Conservation (phyloP, 2,329 filamentous ascomycete genomes). For the Coccinonectria pachysandricola region DNA sequence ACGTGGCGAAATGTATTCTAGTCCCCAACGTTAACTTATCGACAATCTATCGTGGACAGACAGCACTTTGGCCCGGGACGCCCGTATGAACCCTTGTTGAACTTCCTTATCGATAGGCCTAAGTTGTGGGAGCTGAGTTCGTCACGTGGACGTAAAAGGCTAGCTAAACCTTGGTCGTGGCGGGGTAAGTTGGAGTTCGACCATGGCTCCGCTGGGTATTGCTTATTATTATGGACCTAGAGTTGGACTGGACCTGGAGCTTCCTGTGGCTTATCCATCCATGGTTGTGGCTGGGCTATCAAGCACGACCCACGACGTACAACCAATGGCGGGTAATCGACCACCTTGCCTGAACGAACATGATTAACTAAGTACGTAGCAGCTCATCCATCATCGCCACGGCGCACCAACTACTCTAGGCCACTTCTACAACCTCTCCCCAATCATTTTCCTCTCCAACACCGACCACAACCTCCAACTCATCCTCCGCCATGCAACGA, state of each 20-base stretch:
- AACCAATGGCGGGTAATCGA: slow-evolving; percentile 21
- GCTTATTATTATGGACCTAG: neutral
- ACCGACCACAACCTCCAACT: slow-evolving; percentile 8
- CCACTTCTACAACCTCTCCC: neutral
- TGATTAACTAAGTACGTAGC: too few species aligned
- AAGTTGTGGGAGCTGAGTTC: too few species aligned
- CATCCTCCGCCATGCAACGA: slow-evolving; percentile 63
- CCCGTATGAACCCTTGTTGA: too few species aligned
- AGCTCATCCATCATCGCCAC: slow-evolving; percentile 10
- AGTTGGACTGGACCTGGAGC: neutral
- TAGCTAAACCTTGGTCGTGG: too few species aligned
- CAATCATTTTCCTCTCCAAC: slow-evolving; percentile 2
- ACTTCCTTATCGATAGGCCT: too few species aligned
- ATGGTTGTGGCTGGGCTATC: slow-evolving; percentile 4
- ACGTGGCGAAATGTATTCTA: slow-evolving; percentile 22
- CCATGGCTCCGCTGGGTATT: too few species aligned
- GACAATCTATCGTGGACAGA: too few species aligned
- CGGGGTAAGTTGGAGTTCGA: too few species aligned
- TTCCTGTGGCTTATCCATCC: slow-evolving; percentile 5
- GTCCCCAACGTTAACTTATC: too few species aligned
- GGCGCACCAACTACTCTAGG: slow-evolving; percentile 4
- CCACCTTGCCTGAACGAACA: slow-evolving; percentile 26
- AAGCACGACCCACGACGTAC: slow-evolving; percentile 20
- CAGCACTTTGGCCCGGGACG: too few species aligned
- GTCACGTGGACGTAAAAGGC: too few species aligned